A percentile compares a stretch with the other conserved stretches of the same genome.
phyloP scores from a whole-genome alignment of 371 early-diverging fungal species.

The Haplosporangium sp. region DNA sequence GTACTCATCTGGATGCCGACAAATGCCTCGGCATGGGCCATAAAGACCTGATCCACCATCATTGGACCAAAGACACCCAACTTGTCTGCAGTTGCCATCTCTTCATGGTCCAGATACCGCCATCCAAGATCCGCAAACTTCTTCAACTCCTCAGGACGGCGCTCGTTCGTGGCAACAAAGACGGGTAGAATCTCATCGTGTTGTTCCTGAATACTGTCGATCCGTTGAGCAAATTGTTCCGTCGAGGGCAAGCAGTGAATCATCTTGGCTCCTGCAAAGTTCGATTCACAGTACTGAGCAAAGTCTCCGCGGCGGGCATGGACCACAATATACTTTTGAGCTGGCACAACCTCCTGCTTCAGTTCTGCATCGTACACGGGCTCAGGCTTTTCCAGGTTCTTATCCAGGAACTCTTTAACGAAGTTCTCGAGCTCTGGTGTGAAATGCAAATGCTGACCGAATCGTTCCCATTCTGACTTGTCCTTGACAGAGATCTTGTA shows the following conservation, averaged over 20 bases:
- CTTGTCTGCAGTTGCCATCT: slow-evolving; percentile 33
- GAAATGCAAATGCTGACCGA: slow-evolving; percentile 45
- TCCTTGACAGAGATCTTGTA: slow-evolving; percentile 41
- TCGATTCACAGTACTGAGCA: slow-evolving; percentile 42
- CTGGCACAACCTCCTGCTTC: slow-evolving; percentile 19
- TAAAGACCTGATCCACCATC: slow-evolving; percentile 49
- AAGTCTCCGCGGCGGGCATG: slow-evolving; percentile 50
- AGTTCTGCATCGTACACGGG: slow-evolving; percentile 31
- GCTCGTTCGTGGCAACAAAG: slow-evolving; percentile 49
- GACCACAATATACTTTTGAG: slow-evolving; percentile 39
- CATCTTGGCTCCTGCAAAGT: slow-evolving; percentile 43
- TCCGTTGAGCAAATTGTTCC: slow-evolving; percentile 33
- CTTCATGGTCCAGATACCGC: slow-evolving; percentile 39
- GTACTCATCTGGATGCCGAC: slow-evolving; percentile 52
- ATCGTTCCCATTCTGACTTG: slow-evolving; percentile 49
- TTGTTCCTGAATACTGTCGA: slow-evolving; percentile 31
- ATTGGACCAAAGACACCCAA: slow-evolving; percentile 49
- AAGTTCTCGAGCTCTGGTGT: slow-evolving; percentile 35
- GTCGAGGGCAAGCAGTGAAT: slow-evolving; percentile 45
- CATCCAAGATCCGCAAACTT: slow-evolving; percentile 49
- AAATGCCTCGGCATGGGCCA: slow-evolving; percentile 40
- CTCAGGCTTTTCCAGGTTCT: slow-evolving; percentile 21
- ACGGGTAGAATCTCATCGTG: slow-evolving; percentile 29
- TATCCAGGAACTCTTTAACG: slow-evolving; percentile 32
- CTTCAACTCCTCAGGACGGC: slow-evolving; percentile 45